Evolutionary conservation across 2,329 filamentous ascomycete species (phyloP).

Genomic region (Cercospora beticola): DNA sequence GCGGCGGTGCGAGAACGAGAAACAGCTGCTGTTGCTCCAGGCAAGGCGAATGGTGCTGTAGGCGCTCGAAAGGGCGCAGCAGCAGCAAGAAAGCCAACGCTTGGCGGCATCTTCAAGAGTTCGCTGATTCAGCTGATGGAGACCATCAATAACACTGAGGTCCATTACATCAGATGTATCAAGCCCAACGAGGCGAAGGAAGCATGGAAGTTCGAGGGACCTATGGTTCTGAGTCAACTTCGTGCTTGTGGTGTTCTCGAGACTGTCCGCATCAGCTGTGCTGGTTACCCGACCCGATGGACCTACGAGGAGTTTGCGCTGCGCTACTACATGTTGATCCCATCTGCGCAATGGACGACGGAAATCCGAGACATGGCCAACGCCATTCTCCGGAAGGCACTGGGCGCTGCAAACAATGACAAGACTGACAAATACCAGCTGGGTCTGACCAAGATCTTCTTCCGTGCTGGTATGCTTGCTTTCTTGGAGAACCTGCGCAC

Average conservation of each 20-base stretch:
- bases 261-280: constrained; percentile 95
- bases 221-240: constrained; percentile 96
- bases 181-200: constrained; percentile 98
- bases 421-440: constrained; percentile 94
- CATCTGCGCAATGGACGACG: constrained; percentile 83
- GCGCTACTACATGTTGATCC: constrained; percentile 96
- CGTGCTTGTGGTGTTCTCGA: constrained; percentile 98
- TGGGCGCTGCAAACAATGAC: constrained; percentile 63
- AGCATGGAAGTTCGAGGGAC: constrained; percentile 96
- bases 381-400: constrained; percentile 81
- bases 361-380: constrained; percentile 95
- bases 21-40: constrained; percentile 56
- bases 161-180: constrained; percentile 98
- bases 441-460: constrained; percentile 98
- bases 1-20: constrained; percentile 90
- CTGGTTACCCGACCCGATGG: constrained; percentile 96
- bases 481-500: constrained; percentile 95
- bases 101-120: constrained; percentile 98
- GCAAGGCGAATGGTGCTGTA: constrained; percentile 66
- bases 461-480: constrained; percentile 97
- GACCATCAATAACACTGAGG: constrained; percentile 96
- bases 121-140: constrained; percentile 97
- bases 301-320: constrained; percentile 98
- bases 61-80: constrained; percentile 88
- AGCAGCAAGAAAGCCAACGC: constrained; percentile 91